Evolutionary conservation across 179 eudicot species (phyloP).

Genomic region (Camellia oleifera): DNA sequence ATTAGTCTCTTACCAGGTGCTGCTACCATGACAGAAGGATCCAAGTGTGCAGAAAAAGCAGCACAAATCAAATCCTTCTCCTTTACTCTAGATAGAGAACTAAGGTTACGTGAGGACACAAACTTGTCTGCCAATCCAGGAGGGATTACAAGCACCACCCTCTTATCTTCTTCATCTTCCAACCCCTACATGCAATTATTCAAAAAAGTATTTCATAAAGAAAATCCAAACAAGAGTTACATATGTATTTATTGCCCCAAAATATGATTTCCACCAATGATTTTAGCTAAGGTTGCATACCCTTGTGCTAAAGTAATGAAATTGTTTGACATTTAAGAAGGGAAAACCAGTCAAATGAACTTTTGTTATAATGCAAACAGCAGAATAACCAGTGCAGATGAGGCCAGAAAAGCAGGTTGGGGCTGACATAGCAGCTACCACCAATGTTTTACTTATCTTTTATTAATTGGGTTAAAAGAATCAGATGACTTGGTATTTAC

Average conservation of each 20-base stretch:
- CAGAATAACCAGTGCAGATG: background rate
- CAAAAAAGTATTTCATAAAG: background rate
- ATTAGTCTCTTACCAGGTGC: constrained; percentile 61
- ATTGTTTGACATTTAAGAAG: background rate
- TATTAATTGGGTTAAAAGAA: background rate
- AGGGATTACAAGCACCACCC: constrained; percentile 59
- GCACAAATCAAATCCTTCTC: constrained; percentile 67
- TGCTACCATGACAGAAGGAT: constrained; percentile 58
- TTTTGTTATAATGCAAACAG: background rate
- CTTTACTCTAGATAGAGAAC: constrained; percentile 53
- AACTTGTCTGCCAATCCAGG: constrained; percentile 32
- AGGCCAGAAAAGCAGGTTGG: background rate
- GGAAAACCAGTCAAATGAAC: background rate
- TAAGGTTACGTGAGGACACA: constrained; percentile 25
- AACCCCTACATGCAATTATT: constrained; percentile 37
- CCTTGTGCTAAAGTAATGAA: background rate
- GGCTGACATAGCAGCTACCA: no score
- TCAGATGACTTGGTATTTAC: background rate
- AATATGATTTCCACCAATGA: background rate
- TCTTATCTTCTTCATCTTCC: constrained; percentile 42
- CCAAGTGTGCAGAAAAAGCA: constrained; percentile 71
- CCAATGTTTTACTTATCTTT: background rate
- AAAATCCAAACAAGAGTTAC: constrained; percentile 4
- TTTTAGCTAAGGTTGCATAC: background rate
- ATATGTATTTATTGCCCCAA: background rate